Base-by-base conservation (phyloP, 306 rosid genomes). In the Coriaria nepalensis region DNA sequence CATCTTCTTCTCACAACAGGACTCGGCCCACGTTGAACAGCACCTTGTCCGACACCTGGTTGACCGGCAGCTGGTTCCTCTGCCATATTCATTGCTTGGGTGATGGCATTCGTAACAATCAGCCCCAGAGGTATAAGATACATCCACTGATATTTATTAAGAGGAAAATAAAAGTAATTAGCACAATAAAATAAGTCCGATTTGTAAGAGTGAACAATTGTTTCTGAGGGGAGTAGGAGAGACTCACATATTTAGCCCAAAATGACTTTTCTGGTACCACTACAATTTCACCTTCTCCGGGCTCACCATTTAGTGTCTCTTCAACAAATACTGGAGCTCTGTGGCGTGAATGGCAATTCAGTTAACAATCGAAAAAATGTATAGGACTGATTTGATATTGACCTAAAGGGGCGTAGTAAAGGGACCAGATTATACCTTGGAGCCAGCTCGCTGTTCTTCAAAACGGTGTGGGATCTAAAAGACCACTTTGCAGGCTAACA, bases 161-260 rank as follows among this genome's bases (percentile, higher is more conserved):
- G 49, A 33, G 5, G 43, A 5, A 55, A 34, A 55, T 55, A 39
- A 38, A 13, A 40, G 35, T 12, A 55, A 33, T 33, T 4, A 33
- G 42, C 11, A 54, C 6, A 5, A 13, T 15, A 42, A 7, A n/a
- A 0, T 42, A 54, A 20, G 49, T 20, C 29, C 2, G 29, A 20
- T 20, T 20, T 20, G 29, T 20, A 20, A 20, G 33, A 54, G 12
- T 5, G 4, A 41, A 9, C 1, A 29, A 53, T 53, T n/a, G 4
- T 7, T 57, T 29, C 12, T 12, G 8, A 35, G 52, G 57, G 9
- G 4, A 4, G 15, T 33, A 33, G 8, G 50, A 42, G 42, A 55
- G 38, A 81, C 93, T 90, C 74, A 90, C 97, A 37, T 90, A 90
- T 90, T 84, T 90, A 52, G 95, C 93, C 95, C 93, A 90, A 44